Evolutionary conservation across 2,329 filamentous ascomycete species (phyloP).

Genomic region (Hymenoscyphus occultus): DNA sequence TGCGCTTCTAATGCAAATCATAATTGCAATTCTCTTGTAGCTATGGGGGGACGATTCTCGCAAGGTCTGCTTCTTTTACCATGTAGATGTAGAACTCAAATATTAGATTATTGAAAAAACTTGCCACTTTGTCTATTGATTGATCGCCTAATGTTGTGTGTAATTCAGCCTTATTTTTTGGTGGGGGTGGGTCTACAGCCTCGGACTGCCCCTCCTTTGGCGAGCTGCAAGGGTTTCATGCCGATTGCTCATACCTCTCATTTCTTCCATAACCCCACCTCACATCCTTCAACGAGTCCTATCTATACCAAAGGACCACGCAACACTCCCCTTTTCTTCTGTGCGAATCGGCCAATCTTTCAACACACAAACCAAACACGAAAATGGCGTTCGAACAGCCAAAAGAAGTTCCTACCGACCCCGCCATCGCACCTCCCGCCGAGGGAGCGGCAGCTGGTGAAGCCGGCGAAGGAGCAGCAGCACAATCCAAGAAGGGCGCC

Average conservation of each 20-base stretch:
- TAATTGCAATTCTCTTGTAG: neutral
- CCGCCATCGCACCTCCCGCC: constrained; percentile 10
- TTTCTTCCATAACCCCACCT: constrained; percentile 6
- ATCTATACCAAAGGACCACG: neutral
- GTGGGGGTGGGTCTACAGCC: no score
- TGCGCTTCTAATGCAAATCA: neutral
- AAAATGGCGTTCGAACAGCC: constrained; percentile 22
- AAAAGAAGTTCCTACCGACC: constrained; percentile 22
- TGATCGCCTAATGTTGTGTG: neutral
- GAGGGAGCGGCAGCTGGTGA: constrained; percentile 9
- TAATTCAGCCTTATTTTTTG: neutral
- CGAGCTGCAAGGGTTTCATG: neutral
- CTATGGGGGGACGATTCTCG: neutral
- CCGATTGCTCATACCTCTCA: constrained; percentile 9
- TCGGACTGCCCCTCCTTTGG: neutral
- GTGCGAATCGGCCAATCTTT: neutral
- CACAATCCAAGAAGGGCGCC: constrained; percentile 68
- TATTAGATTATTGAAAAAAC: no score
- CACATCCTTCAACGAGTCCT: constrained; percentile 4
- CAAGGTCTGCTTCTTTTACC: neutral
- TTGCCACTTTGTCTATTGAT: neutral
- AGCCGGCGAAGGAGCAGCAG: constrained; percentile 19
- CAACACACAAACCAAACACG: neutral
- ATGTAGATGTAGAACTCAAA: no score
- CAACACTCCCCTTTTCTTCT: neutral